phyloP scores from a whole-genome alignment of 306 rosid species.

The Sphenostylis stenocarpa region DNA sequence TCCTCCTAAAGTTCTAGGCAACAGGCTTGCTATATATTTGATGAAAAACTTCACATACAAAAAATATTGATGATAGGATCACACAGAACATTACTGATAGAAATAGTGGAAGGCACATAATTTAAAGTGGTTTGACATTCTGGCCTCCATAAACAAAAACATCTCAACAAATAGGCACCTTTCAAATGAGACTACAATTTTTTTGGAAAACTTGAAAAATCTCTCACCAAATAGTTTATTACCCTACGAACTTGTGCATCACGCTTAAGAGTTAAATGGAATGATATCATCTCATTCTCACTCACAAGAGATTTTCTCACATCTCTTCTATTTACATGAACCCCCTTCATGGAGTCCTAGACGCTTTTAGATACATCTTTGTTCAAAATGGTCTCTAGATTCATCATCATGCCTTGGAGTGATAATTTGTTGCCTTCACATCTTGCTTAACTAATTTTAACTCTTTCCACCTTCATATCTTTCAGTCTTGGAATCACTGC shows the following conservation, averaged over 20 bases:
- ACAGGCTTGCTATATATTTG: neutral
- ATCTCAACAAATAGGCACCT: neutral
- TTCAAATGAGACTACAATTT: neutral
- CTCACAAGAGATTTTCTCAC: neutral
- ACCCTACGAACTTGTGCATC: neutral
- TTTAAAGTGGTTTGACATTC: neutral
- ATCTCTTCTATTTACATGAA: neutral
- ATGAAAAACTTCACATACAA: neutral
- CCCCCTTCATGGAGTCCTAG: neutral
- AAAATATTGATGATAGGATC: neutral
- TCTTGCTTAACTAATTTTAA: neutral
- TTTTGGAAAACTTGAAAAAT: neutral
- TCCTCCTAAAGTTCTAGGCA: neutral
- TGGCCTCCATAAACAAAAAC: neutral
- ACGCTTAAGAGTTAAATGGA: neutral
- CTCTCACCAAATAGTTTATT: neutral
- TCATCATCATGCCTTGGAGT: neutral
- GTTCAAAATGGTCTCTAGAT: neutral
- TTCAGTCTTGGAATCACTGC: neutral
- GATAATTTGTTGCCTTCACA: neutral
- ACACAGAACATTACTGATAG: neutral
- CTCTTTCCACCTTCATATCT: neutral
- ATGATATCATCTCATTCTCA: neutral
- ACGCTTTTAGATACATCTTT: neutral
- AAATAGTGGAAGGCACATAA: neutral